Percentiles rank a stretch among this genome's conserved stretches.
Conservation (phyloP, 1,139 yeast genomes). For the Zygoascus sp. region DNA sequence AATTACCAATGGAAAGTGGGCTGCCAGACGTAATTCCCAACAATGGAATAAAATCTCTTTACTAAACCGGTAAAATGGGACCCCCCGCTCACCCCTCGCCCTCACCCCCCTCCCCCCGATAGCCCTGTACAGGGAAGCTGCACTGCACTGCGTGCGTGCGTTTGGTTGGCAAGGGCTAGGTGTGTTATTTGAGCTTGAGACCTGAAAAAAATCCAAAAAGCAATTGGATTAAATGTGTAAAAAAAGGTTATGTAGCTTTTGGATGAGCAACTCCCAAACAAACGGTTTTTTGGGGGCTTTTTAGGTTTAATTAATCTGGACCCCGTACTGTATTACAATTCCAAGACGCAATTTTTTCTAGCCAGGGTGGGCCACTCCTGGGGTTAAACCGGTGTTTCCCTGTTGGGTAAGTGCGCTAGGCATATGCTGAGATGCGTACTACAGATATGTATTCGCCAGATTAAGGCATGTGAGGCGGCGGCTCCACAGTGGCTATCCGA, state of each 20-base stretch:
- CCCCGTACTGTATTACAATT: neutral
- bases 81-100: too few relatives aligned
- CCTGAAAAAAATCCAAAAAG: neutral
- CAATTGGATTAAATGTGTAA: neutral
- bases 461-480: neutral
- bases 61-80: neutral
- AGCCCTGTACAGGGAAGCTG: too few relatives aligned
- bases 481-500: neutral
- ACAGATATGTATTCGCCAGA: neutral
- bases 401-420: neutral
- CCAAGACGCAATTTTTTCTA: too few relatives aligned
- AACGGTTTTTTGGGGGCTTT: neutral
- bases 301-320: slow-evolving; percentile 1
- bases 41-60: neutral
- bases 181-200: too few relatives aligned
- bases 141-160: too few relatives aligned
- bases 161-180: too few relatives aligned
- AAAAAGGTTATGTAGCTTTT: too few relatives aligned
- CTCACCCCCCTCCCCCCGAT: too few relatives aligned
- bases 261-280: too few relatives aligned
- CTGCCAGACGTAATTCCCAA: neutral
- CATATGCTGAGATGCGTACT: neutral
- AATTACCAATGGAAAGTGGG: neutral
- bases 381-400: slow-evolving; percentile 1
- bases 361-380: neutral